Percentiles rank a stretch among this genome's conserved stretches.
Evolutionary conservation across 345 rosid species (phyloP).

Genomic region (Brassica napus): Da-Ae NC_063447.1:59233501-59234000

Average conservation of each 20-base stretch:
- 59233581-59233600: not conserved
- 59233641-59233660: not conserved
- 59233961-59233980: constrained; percentile 67
- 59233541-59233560: not conserved
- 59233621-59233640: not conserved
- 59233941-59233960: constrained; percentile 36
- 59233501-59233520: not conserved
- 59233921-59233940: constrained; percentile 96
- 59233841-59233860: constrained; percentile 86
- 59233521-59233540: not conserved
- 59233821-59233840: constrained; percentile 63
- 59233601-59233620: not conserved
- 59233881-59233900: constrained; percentile 86
- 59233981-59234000: constrained; percentile 94
- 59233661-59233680: not conserved
- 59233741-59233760: constrained; percentile 48
- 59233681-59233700: not conserved
- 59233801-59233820: constrained; percentile 71
- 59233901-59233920: constrained; percentile 80
- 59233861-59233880: constrained; percentile 76
- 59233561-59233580: not conserved
- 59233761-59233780: constrained; percentile 88
- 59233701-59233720: not conserved
- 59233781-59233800: constrained; percentile 69
- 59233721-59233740: not conserved